Evolutionary conservation across 2,329 filamentous ascomycete species (phyloP).

Genomic region (Verruconis gallopava): DNA sequence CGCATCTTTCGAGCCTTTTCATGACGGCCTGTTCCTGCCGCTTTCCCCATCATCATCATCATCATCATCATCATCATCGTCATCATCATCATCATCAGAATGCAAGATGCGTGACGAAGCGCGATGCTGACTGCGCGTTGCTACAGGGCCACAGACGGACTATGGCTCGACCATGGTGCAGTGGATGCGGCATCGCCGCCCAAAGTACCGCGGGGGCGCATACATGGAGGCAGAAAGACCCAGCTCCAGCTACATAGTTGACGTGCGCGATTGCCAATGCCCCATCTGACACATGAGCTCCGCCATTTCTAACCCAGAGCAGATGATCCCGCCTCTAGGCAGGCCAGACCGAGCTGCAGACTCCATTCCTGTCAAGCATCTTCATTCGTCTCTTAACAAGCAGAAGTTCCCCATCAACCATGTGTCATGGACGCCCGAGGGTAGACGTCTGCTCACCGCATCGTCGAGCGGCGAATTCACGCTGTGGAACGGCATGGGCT

Average conservation of each 20-base stretch:
- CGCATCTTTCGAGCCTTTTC: no score
- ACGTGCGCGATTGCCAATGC: constrained; percentile 48
- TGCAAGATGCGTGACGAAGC: no score
- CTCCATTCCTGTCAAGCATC: constrained; percentile 82
- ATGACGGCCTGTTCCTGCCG: no score
- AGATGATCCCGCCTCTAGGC: constrained; percentile 81
- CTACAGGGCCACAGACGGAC: constrained; percentile 76
- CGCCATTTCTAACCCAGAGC: no score
- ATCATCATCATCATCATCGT: no score
- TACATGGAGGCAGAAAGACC: constrained; percentile 70
- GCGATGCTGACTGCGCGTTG: no score
- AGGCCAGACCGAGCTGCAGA: constrained; percentile 64
- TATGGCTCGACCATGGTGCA: constrained; percentile 82
- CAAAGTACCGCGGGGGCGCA: constrained; percentile 59
- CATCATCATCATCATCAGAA: no score
- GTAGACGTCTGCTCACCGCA: constrained; percentile 77
- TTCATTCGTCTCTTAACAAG: constrained; percentile 97
- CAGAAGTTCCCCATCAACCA: constrained; percentile 96
- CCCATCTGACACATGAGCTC: constrained; percentile 3
- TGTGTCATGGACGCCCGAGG: constrained; percentile 94
- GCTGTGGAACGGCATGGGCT: constrained; percentile 95
- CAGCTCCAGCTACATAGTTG: constrained; percentile 77
- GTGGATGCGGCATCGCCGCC: constrained; percentile 76
- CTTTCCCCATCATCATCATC: no score
- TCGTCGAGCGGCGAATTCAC: constrained; percentile 97